Percentiles rank a stretch among this genome's conserved stretches.
These are phyloP conservation scores for Magnolia sinica DNA, from an alignment of 164 flowering plant genomes.

Conservation along the genomic window DNA sequence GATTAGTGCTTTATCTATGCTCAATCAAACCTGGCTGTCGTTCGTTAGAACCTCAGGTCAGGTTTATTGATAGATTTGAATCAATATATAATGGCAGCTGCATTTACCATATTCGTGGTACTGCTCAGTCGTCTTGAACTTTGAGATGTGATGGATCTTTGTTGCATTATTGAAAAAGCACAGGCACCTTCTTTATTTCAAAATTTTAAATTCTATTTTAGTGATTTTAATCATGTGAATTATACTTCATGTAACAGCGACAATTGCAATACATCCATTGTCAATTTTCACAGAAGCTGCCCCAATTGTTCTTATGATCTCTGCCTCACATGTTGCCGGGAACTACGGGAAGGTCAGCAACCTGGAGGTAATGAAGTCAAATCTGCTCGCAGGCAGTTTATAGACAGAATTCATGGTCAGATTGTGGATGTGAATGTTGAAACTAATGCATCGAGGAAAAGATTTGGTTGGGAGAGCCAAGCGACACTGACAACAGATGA, in stretches of 20 bases:
- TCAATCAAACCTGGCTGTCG: neutral
- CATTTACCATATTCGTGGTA: too few species aligned
- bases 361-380: constrained; percentile 38
- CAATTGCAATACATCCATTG: constrained; percentile 74
- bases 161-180: neutral
- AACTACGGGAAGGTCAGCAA: constrained; percentile 47
- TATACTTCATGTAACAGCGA: constrained; percentile 37
- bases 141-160: neutral
- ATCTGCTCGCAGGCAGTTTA: constrained; percentile 20
- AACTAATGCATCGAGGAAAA: constrained; percentile 5
- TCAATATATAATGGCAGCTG: neutral
- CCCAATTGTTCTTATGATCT: constrained; percentile 73
- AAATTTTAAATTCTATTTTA: neutral
- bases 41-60: neutral
- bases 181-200: neutral
- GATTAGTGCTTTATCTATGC: neutral
- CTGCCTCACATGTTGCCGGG: constrained; percentile 69
- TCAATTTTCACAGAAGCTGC: constrained; percentile 74
- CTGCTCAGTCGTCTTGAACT: too few species aligned
- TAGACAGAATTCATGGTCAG: constrained; percentile 21
- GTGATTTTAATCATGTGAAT: constrained; percentile 2
- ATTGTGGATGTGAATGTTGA: constrained; percentile 14
- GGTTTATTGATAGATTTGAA: neutral
- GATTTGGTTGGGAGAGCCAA: constrained; percentile 27
- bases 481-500: constrained; percentile 6